A percentile compares a stretch with the other conserved stretches of the same genome.
Conservation (phyloP, 176 grass and related monocot species). For the Oryza nivara region DNA sequence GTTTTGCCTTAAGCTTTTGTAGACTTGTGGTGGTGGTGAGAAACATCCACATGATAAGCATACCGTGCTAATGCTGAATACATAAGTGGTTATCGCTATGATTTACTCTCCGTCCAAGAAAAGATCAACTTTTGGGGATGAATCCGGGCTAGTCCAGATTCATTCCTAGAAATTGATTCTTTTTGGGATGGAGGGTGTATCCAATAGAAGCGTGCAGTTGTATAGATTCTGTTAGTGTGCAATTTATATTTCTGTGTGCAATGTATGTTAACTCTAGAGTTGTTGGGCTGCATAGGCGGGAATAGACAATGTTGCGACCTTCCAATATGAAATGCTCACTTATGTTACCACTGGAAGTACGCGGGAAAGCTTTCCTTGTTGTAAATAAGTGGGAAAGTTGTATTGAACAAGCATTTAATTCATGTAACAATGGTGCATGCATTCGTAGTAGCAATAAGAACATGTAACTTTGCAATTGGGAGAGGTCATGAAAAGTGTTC, state of each 20-base stretch:
- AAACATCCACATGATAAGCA: neutral
- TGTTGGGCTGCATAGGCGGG: constrained; percentile 18
- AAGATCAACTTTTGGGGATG: too few species aligned
- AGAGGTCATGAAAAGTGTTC: neutral
- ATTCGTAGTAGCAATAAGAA: constrained; percentile 1
- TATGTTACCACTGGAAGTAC: neutral
- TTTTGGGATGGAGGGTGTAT: too few species aligned
- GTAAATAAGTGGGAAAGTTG: neutral
- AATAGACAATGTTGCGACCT: neutral
- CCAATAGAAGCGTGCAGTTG: neutral
- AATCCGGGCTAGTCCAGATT: too few species aligned
- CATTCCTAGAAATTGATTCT: too few species aligned
- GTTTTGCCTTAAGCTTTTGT: neutral
- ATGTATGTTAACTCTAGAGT: neutral
- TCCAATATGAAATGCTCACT: neutral
- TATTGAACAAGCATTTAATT: neutral
- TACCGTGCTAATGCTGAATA: neutral
- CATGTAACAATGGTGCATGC: constrained; percentile 7
- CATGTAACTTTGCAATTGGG: neutral
- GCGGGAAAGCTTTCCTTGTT: neutral
- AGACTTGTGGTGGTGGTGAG: neutral
- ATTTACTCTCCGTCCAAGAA: neutral
- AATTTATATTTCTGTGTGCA: neutral
- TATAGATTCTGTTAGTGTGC: neutral
- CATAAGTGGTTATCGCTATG: neutral